These are phyloP conservation scores for Jasminum sambac DNA, from an alignment of 257 asterid species.

Conservation along the genomic window DNA sequence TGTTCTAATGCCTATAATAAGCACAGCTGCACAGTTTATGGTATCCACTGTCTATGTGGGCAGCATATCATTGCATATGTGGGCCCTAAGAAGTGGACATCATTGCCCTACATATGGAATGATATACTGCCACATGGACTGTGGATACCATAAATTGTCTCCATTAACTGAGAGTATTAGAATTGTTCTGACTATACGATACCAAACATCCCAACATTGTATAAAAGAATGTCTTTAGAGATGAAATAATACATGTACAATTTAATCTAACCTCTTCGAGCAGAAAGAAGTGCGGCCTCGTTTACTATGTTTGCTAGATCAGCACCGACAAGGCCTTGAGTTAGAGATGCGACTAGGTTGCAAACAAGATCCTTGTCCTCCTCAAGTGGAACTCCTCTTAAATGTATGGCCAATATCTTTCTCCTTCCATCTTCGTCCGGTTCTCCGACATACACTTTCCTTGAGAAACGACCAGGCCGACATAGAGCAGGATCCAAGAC, in stretches of 20 bases:
- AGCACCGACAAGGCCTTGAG: constrained; percentile 90
- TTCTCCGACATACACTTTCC: constrained; percentile 94
- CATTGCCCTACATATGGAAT: too few species aligned
- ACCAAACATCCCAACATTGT: neutral
- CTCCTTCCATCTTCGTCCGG: constrained; percentile 93
- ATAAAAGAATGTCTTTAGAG: neutral
- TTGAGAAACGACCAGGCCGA: constrained; percentile 95
- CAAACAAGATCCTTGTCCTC: constrained; percentile 75
- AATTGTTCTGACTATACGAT: neutral
- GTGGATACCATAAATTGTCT: too few species aligned
- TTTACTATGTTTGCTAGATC: constrained; percentile 95
- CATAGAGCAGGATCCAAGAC: constrained; percentile 95
- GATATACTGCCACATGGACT: too few species aligned
- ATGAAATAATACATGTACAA: neutral
- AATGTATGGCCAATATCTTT: constrained; percentile 82
- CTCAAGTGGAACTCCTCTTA: constrained; percentile 90
- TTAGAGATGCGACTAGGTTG: constrained; percentile 82
- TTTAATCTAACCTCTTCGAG: constrained; percentile 77
- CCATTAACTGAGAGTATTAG: too few species aligned
- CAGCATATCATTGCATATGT: too few species aligned
- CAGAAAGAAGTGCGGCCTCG: constrained; percentile 93
- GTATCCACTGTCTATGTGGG: too few species aligned
- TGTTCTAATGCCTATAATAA: too few species aligned
- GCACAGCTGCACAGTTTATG: too few species aligned
- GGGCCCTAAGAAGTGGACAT: too few species aligned